phyloP scores from a whole-genome alignment of 1,139 yeast genomes.

The Scheffersomyces lignicola region DNA sequence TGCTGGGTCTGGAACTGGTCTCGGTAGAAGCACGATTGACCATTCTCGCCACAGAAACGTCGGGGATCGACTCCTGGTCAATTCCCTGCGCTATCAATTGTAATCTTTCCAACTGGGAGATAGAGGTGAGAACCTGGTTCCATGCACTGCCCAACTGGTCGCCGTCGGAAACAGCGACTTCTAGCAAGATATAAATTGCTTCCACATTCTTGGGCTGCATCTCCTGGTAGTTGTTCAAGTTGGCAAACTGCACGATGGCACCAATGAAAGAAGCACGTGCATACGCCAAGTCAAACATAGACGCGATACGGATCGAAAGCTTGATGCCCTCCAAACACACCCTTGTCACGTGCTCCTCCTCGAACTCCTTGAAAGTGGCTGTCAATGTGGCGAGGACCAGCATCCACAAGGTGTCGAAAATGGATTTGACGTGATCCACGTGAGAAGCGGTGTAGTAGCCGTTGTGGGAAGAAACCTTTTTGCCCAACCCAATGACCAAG shows the following conservation, averaged over 20 bases:
- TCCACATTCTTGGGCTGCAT: constrained; percentile 77
- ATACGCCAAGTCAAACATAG: constrained; percentile 79
- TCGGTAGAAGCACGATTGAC: constrained; percentile 62
- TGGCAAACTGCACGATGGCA: constrained; percentile 85
- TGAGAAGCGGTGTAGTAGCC: constrained; percentile 61
- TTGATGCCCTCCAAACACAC: constrained; percentile 83
- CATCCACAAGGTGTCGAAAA: constrained; percentile 97
- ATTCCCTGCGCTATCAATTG: constrained; percentile 89
- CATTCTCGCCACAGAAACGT: constrained; percentile 72
- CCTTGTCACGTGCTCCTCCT: constrained; percentile 71
- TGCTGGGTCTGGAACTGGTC: constrained; percentile 39
- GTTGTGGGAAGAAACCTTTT: constrained; percentile 29
- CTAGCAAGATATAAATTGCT: constrained; percentile 74
- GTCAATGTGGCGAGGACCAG: constrained; percentile 91
- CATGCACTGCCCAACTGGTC: constrained; percentile 69
- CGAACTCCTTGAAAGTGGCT: constrained; percentile 88
- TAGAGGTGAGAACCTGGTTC: constrained; percentile 78
- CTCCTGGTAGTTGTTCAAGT: constrained; percentile 75
- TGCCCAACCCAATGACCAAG: constrained; percentile 71
- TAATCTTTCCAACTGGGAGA: constrained; percentile 88
- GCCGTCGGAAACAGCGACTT: constrained; percentile 79
- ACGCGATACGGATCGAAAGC: constrained; percentile 77
- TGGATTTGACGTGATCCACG: constrained; percentile 87
- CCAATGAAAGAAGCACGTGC: constrained; percentile 89
- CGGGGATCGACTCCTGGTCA: constrained; percentile 83